Percentiles rank a stretch among this genome's conserved stretches.
Evolutionary conservation across 495 filamentous ascomycete species (phyloP).

Genomic region (Penicillium roqueforti): DNA sequence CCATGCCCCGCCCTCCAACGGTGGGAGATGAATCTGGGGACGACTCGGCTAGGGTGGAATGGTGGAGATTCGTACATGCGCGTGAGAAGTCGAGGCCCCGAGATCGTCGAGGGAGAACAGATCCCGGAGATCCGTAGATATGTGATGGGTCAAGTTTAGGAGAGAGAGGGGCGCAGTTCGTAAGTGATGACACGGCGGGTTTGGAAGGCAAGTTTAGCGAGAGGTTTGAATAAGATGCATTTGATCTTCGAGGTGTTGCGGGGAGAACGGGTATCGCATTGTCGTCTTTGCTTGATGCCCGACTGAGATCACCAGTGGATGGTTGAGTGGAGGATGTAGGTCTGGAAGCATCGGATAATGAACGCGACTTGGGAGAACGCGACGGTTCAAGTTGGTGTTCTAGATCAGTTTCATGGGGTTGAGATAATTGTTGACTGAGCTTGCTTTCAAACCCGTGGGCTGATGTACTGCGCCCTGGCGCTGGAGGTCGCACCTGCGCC

Average conservation of each 20-base stretch:
- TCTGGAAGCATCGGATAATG: conserved; percentile 43
- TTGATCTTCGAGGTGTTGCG: conserved; percentile 61
- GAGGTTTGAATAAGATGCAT: conserved; percentile 56
- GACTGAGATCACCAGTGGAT: conserved; percentile 26
- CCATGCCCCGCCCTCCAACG: conserved; percentile 73
- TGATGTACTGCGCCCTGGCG: conserved; percentile 21
- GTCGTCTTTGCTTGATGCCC: conserved; percentile 70
- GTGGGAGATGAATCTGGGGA: conserved; percentile 94
- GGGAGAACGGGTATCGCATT: conserved; percentile 58
- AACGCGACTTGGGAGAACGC: conserved; percentile 39
- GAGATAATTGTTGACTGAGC: conserved; percentile 40
- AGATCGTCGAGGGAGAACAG: conserved; percentile 79
- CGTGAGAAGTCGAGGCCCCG: conserved; percentile 89
- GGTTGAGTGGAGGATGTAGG: conserved; percentile 27
- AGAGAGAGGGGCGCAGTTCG: conserved; percentile 68
- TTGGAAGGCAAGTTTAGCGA: conserved; percentile 70
- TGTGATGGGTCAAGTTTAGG: conserved; percentile 80
- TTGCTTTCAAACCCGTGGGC: conserved; percentile 36
- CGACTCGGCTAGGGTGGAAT: conserved; percentile 85
- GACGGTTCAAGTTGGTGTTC: conserved; percentile 17
- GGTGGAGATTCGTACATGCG: conserved; percentile 91
- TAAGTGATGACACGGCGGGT: conserved; percentile 49
- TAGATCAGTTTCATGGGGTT: conserved; percentile 18
- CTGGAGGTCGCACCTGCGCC: conserved; percentile 24
- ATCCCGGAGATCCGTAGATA: conserved; percentile 78